Conservation (phyloP, 139 green algal genomes). For the Choricystis sp. region DNA sequence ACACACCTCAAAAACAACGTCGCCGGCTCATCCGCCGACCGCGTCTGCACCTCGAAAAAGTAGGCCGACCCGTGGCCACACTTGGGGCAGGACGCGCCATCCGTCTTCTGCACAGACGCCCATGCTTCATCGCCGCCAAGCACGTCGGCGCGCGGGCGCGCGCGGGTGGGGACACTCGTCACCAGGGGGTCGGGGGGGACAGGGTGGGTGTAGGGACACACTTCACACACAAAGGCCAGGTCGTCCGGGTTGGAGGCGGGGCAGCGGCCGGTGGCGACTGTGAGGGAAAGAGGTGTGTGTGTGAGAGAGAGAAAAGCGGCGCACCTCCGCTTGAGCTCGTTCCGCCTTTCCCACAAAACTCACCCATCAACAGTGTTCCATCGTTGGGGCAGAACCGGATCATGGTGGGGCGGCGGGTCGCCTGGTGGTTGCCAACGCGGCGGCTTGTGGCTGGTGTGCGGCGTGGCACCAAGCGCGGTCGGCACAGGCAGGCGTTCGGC, state of each 20-base stretch:
- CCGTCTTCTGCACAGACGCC: neutral
- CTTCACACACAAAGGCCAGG: neutral
- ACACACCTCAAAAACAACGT: constrained; percentile 81
- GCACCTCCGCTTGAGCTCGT: neutral
- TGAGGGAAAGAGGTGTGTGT: neutral
- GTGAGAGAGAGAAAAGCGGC: neutral
- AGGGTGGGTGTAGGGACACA: neutral
- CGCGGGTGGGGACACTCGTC: too few relatives aligned
- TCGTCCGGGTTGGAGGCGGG: neutral
- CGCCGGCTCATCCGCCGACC: constrained; percentile 85
- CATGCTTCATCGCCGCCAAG: neutral
- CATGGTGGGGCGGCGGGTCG: neutral
- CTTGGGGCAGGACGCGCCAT: constrained; percentile 33
- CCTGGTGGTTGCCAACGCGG: neutral
- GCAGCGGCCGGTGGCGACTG: neutral
- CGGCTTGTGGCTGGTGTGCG: too few relatives aligned
- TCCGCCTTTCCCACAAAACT: neutral
- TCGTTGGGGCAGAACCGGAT: neutral
- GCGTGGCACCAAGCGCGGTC: too few relatives aligned
- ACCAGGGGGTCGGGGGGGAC: neutral
- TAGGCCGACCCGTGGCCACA: constrained; percentile 66
- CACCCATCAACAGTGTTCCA: neutral
- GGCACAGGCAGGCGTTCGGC: too few relatives aligned
- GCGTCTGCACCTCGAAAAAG: constrained; percentile 86
- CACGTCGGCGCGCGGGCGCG: neutral